Evolutionary conservation across 2,329 filamentous ascomycete genomes (phyloP).

Genomic region (Colletotrichum simmondsii): DNA sequence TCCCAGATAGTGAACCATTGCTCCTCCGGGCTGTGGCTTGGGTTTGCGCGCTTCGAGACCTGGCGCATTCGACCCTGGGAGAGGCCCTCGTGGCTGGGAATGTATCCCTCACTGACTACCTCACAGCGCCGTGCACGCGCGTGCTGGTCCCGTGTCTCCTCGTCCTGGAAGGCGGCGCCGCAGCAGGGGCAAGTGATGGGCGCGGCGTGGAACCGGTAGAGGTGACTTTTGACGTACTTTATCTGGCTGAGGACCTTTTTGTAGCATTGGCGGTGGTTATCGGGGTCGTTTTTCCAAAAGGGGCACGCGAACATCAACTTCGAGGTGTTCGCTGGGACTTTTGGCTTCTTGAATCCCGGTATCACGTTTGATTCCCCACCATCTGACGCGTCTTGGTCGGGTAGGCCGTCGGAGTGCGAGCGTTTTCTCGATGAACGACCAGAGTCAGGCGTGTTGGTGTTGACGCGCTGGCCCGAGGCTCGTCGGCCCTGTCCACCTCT

Average conservation of each 20-base stretch:
- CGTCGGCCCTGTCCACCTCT: not conserved
- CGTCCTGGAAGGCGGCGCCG: conserved; percentile 37
- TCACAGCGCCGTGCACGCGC: conserved; percentile 22
- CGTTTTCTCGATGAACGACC: conserved; percentile 16
- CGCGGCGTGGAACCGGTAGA: conserved; percentile 39
- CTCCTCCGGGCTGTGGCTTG: conserved; percentile 37
- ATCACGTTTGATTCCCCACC: not conserved
- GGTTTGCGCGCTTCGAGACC: conserved; percentile 33
- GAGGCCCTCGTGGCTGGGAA: not conserved
- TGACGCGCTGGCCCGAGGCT: not conserved
- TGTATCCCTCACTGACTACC: not conserved
- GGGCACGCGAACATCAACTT: conserved; percentile 40
- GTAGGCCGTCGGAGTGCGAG: not conserved
- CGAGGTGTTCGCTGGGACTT: not conserved
- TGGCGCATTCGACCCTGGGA: conserved; percentile 34
- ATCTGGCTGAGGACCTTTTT: conserved; percentile 40
- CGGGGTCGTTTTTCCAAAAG: conserved; percentile 43
- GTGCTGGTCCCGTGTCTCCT: conserved; percentile 37
- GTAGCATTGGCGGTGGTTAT: conserved; percentile 41
- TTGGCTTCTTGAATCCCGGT: conserved; percentile 1
- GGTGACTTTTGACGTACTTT: conserved; percentile 45
- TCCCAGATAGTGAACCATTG: conserved; percentile 45
- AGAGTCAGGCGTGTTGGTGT: conserved; percentile 1
- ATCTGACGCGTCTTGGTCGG: not conserved
- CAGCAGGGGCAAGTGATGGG: conserved; percentile 42